phyloP scores from a whole-genome alignment of 2,329 filamentous ascomycete species.

The Beauveria sp. region DNA sequence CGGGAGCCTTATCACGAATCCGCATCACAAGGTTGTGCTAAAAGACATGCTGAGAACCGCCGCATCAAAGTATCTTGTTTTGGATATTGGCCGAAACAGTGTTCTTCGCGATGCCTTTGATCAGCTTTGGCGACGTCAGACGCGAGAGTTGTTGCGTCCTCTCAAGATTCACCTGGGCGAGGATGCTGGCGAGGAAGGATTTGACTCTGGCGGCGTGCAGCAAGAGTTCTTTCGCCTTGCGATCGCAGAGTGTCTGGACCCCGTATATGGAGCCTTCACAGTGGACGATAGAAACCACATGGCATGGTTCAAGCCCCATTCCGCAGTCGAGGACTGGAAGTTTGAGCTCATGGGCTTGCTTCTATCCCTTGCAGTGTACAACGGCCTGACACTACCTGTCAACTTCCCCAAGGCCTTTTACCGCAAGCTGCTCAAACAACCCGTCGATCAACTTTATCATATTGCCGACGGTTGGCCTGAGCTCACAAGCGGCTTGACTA shows the following conservation, averaged over 20 bases:
- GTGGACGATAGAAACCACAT: constrained; percentile 68
- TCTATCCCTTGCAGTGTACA: constrained; percentile 86
- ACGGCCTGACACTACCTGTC: constrained; percentile 82
- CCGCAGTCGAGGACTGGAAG: constrained; percentile 77
- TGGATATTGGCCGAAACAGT: constrained; percentile 60
- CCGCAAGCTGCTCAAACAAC: constrained; percentile 63
- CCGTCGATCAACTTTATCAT: constrained; percentile 62
- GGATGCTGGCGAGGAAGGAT: constrained; percentile 74
- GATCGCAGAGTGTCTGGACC: constrained; percentile 70
- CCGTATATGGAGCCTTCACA: constrained; percentile 72
- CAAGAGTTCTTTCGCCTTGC: constrained; percentile 91
- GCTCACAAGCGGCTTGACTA: constrained; percentile 64
- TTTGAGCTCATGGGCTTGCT: constrained; percentile 83
- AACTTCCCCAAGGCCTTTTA: constrained; percentile 85
- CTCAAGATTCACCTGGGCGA: constrained; percentile 83
- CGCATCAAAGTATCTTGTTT: constrained; percentile 62
- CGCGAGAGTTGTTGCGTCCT: constrained; percentile 72
- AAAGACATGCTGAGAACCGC: constrained; percentile 57
- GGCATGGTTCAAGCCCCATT: constrained; percentile 81
- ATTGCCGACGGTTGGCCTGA: constrained; percentile 85
- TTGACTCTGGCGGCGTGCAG: constrained; percentile 91
- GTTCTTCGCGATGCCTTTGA: constrained; percentile 70
- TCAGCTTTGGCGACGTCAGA: constrained; percentile 81
- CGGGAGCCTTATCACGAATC: constrained; percentile 46
- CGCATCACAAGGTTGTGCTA: constrained; percentile 53